Percentiles rank a stretch among this genome's conserved stretches.
Conservation (phyloP, 2,329 filamentous ascomycete species). For the Fusarium abutilonis region DNA sequence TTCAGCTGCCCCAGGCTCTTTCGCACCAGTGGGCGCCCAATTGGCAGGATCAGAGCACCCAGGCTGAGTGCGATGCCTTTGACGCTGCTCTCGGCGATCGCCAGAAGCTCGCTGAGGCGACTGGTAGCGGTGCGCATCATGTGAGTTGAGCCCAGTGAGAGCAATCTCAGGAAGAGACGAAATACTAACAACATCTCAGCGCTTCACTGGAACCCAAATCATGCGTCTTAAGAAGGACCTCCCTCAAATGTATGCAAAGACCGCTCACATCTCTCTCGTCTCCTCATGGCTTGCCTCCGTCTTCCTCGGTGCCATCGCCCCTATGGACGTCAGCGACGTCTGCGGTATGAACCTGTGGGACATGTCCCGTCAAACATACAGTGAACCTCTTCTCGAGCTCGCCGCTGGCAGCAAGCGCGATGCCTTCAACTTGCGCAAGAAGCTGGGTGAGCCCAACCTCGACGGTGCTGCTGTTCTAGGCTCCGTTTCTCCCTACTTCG, state of each 20-base stretch:
- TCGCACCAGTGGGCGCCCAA: slow-evolving; percentile 91
- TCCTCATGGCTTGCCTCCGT: slow-evolving; percentile 95
- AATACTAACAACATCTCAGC: slow-evolving; percentile 57
- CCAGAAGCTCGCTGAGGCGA: slow-evolving; percentile 77
- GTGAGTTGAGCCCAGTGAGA: slow-evolving; percentile 59
- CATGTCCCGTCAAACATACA: slow-evolving; percentile 77
- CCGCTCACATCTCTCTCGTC: slow-evolving; percentile 88
- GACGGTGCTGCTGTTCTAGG: slow-evolving; percentile 87
- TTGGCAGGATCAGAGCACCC: slow-evolving; percentile 97
- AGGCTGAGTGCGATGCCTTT: slow-evolving; percentile 89
- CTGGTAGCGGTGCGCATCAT: slow-evolving; percentile 94
- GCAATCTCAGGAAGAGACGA: slow-evolving; percentile 22
- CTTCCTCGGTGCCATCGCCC: slow-evolving; percentile 84
- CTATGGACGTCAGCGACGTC: slow-evolving; percentile 92
- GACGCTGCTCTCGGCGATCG: slow-evolving; percentile 75
- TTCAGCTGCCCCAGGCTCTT: slow-evolving; percentile 78
- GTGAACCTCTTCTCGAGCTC: slow-evolving; percentile 77
- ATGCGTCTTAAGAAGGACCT: slow-evolving; percentile 84
- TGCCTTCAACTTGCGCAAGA: slow-evolving; percentile 71
- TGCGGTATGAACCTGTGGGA: slow-evolving; percentile 99
- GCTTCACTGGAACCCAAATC: slow-evolving; percentile 98
- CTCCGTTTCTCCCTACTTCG: slow-evolving; percentile 80
- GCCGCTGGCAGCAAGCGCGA: slow-evolving; percentile 73
- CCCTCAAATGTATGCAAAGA: slow-evolving; percentile 82
- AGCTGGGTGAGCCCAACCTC: slow-evolving; percentile 81